Evolutionary conservation across 148 eudicot genomes (phyloP).

Genomic region (Cornus controversa): DNA sequence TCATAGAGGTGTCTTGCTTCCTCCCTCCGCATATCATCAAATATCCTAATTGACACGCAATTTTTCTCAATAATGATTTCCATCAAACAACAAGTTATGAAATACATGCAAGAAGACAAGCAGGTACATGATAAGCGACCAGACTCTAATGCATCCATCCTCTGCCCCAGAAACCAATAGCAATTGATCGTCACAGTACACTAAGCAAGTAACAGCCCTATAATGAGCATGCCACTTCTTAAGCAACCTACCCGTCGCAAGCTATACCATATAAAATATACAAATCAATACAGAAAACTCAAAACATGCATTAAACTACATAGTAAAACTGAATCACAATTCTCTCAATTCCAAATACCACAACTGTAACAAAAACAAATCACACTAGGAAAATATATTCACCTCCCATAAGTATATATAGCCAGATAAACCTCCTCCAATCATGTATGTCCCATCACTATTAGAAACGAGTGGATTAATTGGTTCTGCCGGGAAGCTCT

Average conservation of each 20-base stretch:
- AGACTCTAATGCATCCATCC: conserved; percentile 81
- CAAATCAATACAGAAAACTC: not conserved
- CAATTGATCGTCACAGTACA: conserved; percentile 66
- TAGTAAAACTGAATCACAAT: not conserved
- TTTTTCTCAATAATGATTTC: not conserved
- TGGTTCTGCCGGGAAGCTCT: conserved; percentile 79
- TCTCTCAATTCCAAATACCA: not conserved
- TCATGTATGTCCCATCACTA: conserved; percentile 65
- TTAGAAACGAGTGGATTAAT: conserved; percentile 71
- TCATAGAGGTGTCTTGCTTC: conserved; percentile 54
- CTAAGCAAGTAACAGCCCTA: conserved; percentile 72
- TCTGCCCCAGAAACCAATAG: conserved; percentile 81
- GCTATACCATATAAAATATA: not conserved
- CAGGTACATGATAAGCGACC: conserved; percentile 72
- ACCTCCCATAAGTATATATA: conserved; percentile 92
- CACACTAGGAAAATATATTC: not conserved
- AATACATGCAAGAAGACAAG: conserved; percentile 2
- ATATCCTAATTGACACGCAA: conserved; percentile 47
- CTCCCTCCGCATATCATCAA: conserved; percentile 50
- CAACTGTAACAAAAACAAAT: no score
- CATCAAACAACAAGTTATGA: not conserved
- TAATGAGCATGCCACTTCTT: conserved; percentile 88
- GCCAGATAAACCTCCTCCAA: conserved; percentile 81
- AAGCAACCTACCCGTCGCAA: no score
- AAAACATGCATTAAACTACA: not conserved